Percentiles rank a stretch among this genome's conserved stretches.
Conservation (phyloP, 2,329 filamentous ascomycete species). For the Seiridium unicorne region DNA sequence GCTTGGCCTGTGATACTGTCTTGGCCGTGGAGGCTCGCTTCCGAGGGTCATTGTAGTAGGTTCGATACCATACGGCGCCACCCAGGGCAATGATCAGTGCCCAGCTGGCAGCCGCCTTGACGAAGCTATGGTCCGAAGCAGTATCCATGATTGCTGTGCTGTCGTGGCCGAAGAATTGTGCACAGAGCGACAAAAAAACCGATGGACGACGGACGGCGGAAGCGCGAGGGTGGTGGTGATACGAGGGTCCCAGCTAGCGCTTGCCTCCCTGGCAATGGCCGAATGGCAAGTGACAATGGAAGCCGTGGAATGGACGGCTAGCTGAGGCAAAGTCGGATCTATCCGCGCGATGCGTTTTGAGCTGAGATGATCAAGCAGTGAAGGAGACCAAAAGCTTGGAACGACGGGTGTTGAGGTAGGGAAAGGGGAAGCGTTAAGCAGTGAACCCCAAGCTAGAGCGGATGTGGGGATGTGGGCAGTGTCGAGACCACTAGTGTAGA, state of each 20-base stretch:
- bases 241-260: too few relatives aligned
- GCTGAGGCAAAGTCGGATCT: too few relatives aligned
- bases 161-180: too few relatives aligned
- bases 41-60: background rate
- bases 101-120: conserved; percentile 35
- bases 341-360: too few relatives aligned
- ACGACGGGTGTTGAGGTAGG: background rate
- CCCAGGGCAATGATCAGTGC: conserved; percentile 27
- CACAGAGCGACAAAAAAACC: too few relatives aligned
- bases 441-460: background rate
- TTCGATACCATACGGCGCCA: conserved; percentile 19
- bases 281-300: too few relatives aligned
- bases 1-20: conserved; percentile 12
- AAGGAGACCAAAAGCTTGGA: background rate
- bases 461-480: background rate
- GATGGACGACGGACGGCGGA: too few relatives aligned
- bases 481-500: background rate
- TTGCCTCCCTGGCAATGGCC: too few relatives aligned
- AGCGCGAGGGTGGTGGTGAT: too few relatives aligned
- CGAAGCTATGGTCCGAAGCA: conserved; percentile 20
- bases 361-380: too few relatives aligned
- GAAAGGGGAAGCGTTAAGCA: background rate
- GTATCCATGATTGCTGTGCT: conserved; percentile 21
- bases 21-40: conserved; percentile 9
- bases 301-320: background rate